Evolutionary conservation across 495 filamentous ascomycete species (phyloP), one percentile per base, ranked within the genome.

Genomic region (Penicillium pancosmium): DNA sequence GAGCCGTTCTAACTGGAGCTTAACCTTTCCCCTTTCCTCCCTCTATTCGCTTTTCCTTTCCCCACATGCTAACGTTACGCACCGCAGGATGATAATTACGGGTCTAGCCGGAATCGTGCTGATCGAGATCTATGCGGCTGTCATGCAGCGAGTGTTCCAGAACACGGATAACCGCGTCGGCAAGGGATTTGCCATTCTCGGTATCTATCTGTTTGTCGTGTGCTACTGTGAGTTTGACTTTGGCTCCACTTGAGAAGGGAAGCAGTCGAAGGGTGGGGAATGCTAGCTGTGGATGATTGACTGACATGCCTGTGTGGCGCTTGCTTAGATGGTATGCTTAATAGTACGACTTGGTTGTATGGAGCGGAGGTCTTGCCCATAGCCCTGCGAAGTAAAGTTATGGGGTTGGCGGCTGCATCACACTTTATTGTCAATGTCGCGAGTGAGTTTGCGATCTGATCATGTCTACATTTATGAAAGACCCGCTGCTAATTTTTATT

Each of bases 361-460:
- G 83, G 82, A 12, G 81, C 83, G 27, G 83, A 86, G 65, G 80
- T 86, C 18, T 65, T 86, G 1, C 83, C 83, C 2, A 80, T 85
- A 16, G 75, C 74, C 11, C 70, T 85, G 40, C 77, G 83, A 15
- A 85, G 80, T 65, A 85, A 84, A 61, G 73, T 86, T 4, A 84
- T 86, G 81, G 83, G 83, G 16, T 57, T 86, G 8, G 81, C 82
- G 7, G 82, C 83, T 7, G 79, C 79, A 4, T 76, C 77, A 5
- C 83, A 86, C 60, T 85, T 84, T 50, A 78, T 84, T 43, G 80
- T 86, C 55, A 86, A 86, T 58, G 82, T 86, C 52, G 81, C 66
- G 0, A 65, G 79, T 79, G 68, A 56, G 75, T 68, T 52, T 4
- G 12, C n/a, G 8, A 21, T 36, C 43, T 35, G 2, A 13, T 38